A percentile compares a stretch with the other conserved stretches of the same genome.
phyloP scores from a whole-genome alignment of 305 asterid species.

The Fraxinus nigra region DNA sequence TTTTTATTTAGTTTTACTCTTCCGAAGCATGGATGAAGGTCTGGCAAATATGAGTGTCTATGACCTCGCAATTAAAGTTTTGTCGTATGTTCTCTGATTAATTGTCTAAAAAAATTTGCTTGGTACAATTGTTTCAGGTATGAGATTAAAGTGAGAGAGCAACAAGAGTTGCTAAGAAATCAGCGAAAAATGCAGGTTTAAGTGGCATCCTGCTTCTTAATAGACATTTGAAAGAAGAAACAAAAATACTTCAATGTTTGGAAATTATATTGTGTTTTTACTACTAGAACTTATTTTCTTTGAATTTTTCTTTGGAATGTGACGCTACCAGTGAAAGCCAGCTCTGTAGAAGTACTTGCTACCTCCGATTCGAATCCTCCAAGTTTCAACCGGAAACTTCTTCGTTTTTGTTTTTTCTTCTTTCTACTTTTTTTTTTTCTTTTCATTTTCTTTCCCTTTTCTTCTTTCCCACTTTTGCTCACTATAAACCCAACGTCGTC shows the following conservation, averaged over 20 bases:
- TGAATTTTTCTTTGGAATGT: not conserved
- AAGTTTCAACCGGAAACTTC: too few species aligned
- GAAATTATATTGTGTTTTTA: not conserved
- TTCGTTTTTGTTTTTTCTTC: too few species aligned
- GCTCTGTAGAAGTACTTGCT: not conserved
- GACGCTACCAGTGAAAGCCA: not conserved
- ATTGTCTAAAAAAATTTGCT: not conserved
- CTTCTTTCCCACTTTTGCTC: too few species aligned
- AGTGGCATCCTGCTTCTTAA: conserved; percentile 17
- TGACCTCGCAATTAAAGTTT: not conserved
- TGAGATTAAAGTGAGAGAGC: conserved; percentile 86
- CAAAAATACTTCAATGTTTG: not conserved
- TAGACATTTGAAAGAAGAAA: not conserved
- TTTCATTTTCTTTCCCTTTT: too few species aligned
- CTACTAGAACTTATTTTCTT: not conserved
- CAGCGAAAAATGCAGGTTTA: conserved; percentile 85
- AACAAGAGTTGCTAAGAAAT: conserved; percentile 71
- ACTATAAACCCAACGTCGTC: too few species aligned
- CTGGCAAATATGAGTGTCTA: not conserved
- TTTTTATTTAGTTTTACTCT: not conserved
- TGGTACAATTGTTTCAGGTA: conserved; percentile 56
- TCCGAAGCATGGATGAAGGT: not conserved
- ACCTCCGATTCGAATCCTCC: too few species aligned
- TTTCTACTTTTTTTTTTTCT: too few species aligned
- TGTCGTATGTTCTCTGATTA: not conserved